These are phyloP conservation scores for Aspergillus intermedius DNA, from an alignment of 2,329 filamentous ascomycete species.

Conservation along the genomic window DNA sequence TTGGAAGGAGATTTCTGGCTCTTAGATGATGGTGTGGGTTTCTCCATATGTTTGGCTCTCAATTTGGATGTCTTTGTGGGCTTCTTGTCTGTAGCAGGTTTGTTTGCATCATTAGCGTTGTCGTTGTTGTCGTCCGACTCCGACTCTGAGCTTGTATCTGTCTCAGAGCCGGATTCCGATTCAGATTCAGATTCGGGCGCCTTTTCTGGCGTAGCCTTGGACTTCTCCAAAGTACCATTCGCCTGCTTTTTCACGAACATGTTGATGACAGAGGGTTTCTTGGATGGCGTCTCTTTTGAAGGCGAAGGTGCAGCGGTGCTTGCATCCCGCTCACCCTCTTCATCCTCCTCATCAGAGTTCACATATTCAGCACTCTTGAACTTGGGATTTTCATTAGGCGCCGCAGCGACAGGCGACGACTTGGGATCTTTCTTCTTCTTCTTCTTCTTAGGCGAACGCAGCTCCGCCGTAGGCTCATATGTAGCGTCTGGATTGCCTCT, in stretches of 20 bases:
- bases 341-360: constrained; percentile 8
- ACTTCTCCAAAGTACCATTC: background rate
- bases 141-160: background rate
- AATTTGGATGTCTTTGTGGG: background rate
- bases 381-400: constrained; percentile 1
- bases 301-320: background rate
- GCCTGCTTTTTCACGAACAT: background rate
- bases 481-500: constrained; percentile 19
- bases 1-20: constrained; percentile 6
- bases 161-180: background rate
- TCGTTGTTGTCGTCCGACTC: background rate
- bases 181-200: background rate
- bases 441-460: constrained; percentile 1
- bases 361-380: constrained; percentile 7
- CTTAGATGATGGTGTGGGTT: background rate
- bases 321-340: constrained; percentile 2
- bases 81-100: background rate
- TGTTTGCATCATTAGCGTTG: background rate
- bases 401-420: constrained; percentile 4
- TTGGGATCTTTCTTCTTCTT: constrained; percentile 2
- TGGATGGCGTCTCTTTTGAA: background rate
- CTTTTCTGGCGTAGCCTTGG: background rate
- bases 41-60: background rate
- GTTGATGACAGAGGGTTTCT: background rate
- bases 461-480: constrained; percentile 13